These are phyloP conservation scores for Ustilago trichophora DNA, from an alignment of 1,284 basidiomycete species.

Conservation along the genomic window DNA sequence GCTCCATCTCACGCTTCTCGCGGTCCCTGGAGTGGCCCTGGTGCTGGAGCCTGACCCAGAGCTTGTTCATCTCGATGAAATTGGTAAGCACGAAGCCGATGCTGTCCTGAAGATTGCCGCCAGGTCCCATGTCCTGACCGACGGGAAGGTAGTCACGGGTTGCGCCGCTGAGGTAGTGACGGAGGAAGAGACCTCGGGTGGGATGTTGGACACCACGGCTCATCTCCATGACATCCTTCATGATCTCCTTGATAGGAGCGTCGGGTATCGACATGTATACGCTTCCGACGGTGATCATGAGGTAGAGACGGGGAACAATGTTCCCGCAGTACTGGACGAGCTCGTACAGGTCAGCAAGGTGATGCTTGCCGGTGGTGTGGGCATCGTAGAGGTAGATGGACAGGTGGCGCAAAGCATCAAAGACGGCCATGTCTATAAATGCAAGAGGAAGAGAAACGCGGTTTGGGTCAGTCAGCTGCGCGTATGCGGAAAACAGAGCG, in stretches of 20 bases:
- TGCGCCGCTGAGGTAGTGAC: constrained; percentile 65
- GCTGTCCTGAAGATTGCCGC: constrained; percentile 62
- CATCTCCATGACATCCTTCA: constrained; percentile 67
- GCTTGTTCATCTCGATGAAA: constrained; percentile 67
- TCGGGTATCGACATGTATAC: constrained; percentile 67
- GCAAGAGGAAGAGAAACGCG: background rate
- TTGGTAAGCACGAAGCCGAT: constrained; percentile 66
- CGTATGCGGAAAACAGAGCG: background rate
- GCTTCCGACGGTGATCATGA: constrained; percentile 66
- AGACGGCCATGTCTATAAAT: constrained; percentile 61
- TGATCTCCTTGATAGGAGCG: constrained; percentile 66
- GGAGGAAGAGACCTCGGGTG: constrained; percentile 64
- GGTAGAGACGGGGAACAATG: constrained; percentile 65
- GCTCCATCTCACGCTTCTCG: constrained; percentile 65
- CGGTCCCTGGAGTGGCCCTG: constrained; percentile 65
- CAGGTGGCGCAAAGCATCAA: constrained; percentile 64
- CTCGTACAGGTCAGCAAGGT: constrained; percentile 66
- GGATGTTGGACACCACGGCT: constrained; percentile 66
- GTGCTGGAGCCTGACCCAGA: constrained; percentile 66
- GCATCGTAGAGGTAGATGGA: constrained; percentile 66
- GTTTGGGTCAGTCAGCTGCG: background rate
- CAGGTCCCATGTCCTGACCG: constrained; percentile 58
- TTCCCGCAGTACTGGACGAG: constrained; percentile 66
- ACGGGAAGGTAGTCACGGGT: constrained; percentile 65
- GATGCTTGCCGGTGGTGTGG: constrained; percentile 61